These are phyloP conservation scores for Dalbergia cochinchinensis DNA, from an alignment of 306 rosid genomes.

Conservation along the genomic window DNA sequence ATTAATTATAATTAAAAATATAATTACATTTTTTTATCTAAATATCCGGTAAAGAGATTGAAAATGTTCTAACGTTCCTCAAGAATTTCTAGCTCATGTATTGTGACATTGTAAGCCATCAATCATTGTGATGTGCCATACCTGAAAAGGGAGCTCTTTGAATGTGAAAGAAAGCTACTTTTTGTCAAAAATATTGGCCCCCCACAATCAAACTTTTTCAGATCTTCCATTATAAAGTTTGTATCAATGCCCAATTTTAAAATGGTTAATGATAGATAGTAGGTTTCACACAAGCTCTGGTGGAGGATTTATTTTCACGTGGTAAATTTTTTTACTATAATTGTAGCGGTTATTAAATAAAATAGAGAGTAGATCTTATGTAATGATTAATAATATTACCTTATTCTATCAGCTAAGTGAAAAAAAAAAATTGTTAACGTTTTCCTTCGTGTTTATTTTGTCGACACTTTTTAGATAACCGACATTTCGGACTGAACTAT, in stretches of 20 bases:
- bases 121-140: constrained; percentile 40
- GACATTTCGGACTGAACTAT: background rate
- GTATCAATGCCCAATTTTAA: background rate
- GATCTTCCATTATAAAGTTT: background rate
- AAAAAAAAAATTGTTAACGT: too few relatives aligned
- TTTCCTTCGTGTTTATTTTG: background rate
- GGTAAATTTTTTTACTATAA: too few relatives aligned
- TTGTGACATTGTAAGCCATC: constrained; percentile 31
- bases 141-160: background rate
- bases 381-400: too few relatives aligned
- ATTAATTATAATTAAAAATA: too few relatives aligned
- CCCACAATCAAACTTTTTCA: constrained; percentile 9
- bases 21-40: too few relatives aligned
- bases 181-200: constrained; percentile 36
- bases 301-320: too few relatives aligned
- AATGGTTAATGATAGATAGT: too few relatives aligned
- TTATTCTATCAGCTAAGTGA: background rate
- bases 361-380: too few relatives aligned
- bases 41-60: constrained; percentile 8
- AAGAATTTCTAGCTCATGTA: constrained; percentile 8
- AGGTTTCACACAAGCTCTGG: too few relatives aligned
- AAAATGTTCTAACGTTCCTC: background rate
- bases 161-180: background rate
- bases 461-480: background rate
- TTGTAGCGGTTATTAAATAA: too few relatives aligned